Conservation (phyloP, 352 stramenopile species). For the Globisporangium viniferum region DNA sequence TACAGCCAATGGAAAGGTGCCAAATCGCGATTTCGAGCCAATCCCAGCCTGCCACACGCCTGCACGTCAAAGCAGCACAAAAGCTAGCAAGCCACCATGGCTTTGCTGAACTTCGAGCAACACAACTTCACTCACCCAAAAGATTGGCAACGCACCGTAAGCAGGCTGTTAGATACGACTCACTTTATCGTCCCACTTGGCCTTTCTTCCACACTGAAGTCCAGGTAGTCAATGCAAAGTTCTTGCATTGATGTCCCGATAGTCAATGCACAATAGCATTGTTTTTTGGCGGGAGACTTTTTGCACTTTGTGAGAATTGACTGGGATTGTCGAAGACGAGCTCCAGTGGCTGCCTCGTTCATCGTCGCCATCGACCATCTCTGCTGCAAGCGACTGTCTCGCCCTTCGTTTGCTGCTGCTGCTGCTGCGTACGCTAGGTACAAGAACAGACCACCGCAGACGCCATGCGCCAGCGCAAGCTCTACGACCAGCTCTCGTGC, state of each 20-base stretch:
- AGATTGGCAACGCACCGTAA: neutral
- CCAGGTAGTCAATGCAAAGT: neutral
- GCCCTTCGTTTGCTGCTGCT: neutral
- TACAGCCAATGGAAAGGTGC: neutral
- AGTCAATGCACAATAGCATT: neutral
- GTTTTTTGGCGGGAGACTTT: constrained; percentile 1
- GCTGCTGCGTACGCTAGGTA: neutral
- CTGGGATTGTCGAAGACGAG: neutral
- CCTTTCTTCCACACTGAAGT: neutral
- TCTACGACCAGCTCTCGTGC: constrained; percentile 49
- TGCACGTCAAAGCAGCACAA: neutral
- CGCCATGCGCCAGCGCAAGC: constrained; percentile 37
- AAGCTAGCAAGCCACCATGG: neutral
- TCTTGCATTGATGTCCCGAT: neutral
- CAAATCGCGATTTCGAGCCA: constrained; percentile 17
- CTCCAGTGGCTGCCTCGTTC: neutral
- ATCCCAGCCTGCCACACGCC: constrained; percentile 33
- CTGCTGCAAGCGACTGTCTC: neutral
- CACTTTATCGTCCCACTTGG: neutral
- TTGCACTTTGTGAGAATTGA: neutral
- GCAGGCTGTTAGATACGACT: neutral
- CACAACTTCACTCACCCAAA: neutral
- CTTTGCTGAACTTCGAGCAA: constrained; percentile 4
- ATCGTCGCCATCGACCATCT: neutral
- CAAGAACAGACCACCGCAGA: neutral